These are phyloP conservation scores for Cryomyces antarcticus DNA, from an alignment of 495 filamentous ascomycete species.

Conservation along the genomic window DNA sequence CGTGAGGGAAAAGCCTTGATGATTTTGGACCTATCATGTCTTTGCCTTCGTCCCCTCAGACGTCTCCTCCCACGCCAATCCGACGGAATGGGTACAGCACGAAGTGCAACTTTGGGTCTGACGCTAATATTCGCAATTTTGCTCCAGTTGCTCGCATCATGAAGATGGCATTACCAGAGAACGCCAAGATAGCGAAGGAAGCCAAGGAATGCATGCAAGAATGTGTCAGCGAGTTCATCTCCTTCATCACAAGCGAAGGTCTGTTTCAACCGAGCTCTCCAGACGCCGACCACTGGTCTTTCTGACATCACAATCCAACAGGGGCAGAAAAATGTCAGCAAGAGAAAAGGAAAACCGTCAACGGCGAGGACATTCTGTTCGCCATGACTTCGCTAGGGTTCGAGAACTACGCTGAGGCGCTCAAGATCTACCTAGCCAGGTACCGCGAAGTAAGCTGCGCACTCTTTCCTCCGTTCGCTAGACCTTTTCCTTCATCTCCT, in stretches of 20 bases:
- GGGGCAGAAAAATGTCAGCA: constrained; percentile 98
- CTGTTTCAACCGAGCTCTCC: constrained; percentile 7
- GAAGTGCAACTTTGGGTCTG: constrained; percentile 22
- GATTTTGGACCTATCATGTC: constrained; percentile 7
- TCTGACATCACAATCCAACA: constrained; percentile 25
- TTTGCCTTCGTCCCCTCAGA: constrained; percentile 22
- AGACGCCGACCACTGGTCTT: constrained; percentile 1
- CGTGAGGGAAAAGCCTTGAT: constrained; percentile 1
- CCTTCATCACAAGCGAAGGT: constrained; percentile 99
- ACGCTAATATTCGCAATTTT: constrained; percentile 81
- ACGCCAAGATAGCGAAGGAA: constrained; percentile 98
- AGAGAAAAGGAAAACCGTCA: constrained; percentile 97
- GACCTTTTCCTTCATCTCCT: constrained; percentile 11
- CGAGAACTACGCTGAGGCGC: constrained; percentile 93
- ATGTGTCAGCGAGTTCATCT: constrained; percentile 99
- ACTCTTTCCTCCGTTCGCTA: background rate
- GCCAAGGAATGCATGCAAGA: constrained; percentile 99
- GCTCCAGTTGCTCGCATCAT: constrained; percentile 96
- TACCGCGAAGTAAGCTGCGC: constrained; percentile 81
- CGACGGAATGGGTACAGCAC: constrained; percentile 3
- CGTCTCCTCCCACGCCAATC: constrained; percentile 19
- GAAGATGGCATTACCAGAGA: constrained; percentile 91
- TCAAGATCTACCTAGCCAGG: constrained; percentile 95
- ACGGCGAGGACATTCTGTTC: constrained; percentile 95
- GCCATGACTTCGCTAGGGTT: constrained; percentile 98